Evolutionary conservation across 2,329 filamentous ascomycete species (phyloP).

Genomic region (Paradendryphiella salina): DNA sequence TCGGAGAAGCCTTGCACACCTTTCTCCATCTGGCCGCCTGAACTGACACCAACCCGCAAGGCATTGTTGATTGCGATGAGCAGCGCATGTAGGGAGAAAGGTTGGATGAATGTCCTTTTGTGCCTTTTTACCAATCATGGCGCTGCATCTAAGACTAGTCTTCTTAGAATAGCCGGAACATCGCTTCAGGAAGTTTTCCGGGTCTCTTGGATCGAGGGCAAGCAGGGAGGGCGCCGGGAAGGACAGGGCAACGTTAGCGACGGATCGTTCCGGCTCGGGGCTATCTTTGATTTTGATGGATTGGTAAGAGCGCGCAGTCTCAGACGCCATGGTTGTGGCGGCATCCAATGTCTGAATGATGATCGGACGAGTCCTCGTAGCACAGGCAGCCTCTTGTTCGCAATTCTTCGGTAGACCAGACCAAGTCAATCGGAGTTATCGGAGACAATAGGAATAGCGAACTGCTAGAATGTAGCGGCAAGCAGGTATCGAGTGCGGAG

Average conservation of each 20-base stretch:
- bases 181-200: slow-evolving; percentile 32
- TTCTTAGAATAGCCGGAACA: slow-evolving; percentile 38
- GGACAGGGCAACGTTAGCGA: neutral
- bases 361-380: neutral
- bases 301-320: neutral
- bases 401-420: neutral
- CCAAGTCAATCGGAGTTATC: too few species aligned
- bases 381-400: neutral
- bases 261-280: slow-evolving; percentile 8
- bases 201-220: slow-evolving; percentile 28
- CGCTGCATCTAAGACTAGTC: slow-evolving; percentile 27
- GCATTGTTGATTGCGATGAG: slow-evolving; percentile 35
- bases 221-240: slow-evolving; percentile 11
- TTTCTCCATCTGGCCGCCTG: slow-evolving; percentile 20
- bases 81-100: slow-evolving; percentile 35
- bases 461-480: neutral
- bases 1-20: slow-evolving; percentile 31
- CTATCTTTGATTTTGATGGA: slow-evolving; percentile 14
- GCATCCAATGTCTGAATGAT: neutral
- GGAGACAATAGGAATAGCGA: too few species aligned
- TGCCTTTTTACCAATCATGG: slow-evolving; percentile 27
- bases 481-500: neutral
- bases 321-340: neutral
- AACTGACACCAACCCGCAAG: slow-evolving; percentile 37
- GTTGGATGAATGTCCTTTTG: slow-evolving; percentile 30